Evolutionary conservation across 2,329 filamentous ascomycete genomes (phyloP), one percentile per base, ranked within the genome.

Genomic region (Penicillium sp.): DNA sequence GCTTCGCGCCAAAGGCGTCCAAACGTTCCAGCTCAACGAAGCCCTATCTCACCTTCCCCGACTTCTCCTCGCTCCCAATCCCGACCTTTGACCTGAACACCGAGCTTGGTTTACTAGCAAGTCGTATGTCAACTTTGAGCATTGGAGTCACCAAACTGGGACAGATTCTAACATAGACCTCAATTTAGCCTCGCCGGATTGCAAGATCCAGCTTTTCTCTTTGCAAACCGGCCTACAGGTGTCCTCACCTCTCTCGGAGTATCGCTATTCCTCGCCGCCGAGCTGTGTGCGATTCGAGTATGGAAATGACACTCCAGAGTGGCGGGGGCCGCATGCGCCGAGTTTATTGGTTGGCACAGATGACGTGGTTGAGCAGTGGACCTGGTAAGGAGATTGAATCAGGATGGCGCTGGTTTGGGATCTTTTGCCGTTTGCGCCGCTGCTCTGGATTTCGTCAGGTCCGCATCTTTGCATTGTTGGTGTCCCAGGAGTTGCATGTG

Each of bases 51-150:
- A 58, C 58, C 6, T 76, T 76, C 50, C 59, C 59, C 2, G 69
- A 70, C n/a, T 70, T 69, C 47, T 56, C 57, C 1, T 63, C 65
- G 1, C 56, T 63, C 14, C 49, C 57, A 13, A 62, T 67, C 27
- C 67, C 67, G 2, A 65, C 70, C 16, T 70, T 76, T 36, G 74
- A 75, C 48, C 39, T 75, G n/a, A 72, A 65, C 43, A 50, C 62
- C 4, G 71, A 75, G 42, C 59, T 76, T 1, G 71, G 69, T 4
- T 63, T 76, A 3, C 60, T 76, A 26, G 74, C 73, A 18, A 72
- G 63, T 52, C 66, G 74, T 76, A 56, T 32, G 67, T 62, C 19
- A 36, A 13, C 38, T 9, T 19, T 55, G 18, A 29, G 18, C 14
- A 42, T 46, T 8, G n/a, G 14, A 23, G 2, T 27, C n/a, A 23